phyloP scores from a whole-genome alignment of 257 asterid genomes.

The Solanum appendiculatum region DNA sequence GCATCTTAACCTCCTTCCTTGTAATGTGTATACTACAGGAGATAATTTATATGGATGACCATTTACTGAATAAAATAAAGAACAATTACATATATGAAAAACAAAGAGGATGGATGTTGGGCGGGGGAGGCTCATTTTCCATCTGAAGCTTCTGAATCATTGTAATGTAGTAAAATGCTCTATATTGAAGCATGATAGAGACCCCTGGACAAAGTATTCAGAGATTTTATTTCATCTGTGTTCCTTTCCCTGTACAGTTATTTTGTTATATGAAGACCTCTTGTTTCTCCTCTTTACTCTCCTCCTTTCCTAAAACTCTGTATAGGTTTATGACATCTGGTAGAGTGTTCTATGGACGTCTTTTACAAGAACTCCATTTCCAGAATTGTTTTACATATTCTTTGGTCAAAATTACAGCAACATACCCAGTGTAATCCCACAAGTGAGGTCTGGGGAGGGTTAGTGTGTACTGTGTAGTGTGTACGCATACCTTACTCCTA shows the following conservation, averaged over 20 bases:
- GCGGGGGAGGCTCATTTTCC: not conserved
- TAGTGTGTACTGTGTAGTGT: not conserved
- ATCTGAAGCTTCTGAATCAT: not conserved
- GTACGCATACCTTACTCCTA: not conserved
- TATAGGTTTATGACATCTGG: not conserved
- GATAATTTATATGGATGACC: not conserved
- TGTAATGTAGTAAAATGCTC: not conserved
- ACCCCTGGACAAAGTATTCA: not conserved
- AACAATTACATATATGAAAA: not conserved
- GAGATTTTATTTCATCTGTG: not conserved
- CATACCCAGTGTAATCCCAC: not conserved
- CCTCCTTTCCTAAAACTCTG: not conserved
- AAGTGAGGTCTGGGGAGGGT: not conserved
- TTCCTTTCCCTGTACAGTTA: not conserved
- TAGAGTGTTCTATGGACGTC: not conserved
- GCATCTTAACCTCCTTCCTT: not conserved
- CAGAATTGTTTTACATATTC: not conserved
- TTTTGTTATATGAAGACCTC: not conserved
- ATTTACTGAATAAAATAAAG: not conserved
- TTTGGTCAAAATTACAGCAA: not conserved
- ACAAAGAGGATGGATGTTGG: not conserved
- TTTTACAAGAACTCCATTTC: not conserved
- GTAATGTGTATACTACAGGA: not conserved
- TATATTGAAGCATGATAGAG: not conserved
- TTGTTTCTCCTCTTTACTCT: not conserved